A percentile compares a stretch with the other conserved stretches of the same genome.
phyloP scores from a whole-genome alignment of 2,329 filamentous ascomycete genomes.

The Trichoderma sp. region DNA sequence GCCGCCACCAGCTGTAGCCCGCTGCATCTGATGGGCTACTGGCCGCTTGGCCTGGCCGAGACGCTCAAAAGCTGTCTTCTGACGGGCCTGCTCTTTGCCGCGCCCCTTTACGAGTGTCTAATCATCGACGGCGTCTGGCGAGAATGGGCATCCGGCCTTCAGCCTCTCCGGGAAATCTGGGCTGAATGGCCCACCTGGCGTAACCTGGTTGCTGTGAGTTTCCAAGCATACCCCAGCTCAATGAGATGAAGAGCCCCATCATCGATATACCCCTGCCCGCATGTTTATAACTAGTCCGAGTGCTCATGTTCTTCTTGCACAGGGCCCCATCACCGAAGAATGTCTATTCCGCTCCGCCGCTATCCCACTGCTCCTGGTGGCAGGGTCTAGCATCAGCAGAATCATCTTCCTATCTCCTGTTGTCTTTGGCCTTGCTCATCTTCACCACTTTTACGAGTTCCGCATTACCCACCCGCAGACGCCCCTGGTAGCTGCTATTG shows the following conservation, averaged over 20 bases:
- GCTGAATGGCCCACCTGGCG: conserved; percentile 79
- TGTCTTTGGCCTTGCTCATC: conserved; percentile 88
- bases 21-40: conserved; percentile 73
- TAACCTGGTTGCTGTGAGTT: conserved; percentile 77
- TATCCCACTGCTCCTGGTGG: conserved; percentile 76
- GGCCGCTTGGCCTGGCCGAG: conserved; percentile 69
- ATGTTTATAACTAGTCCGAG: background rate
- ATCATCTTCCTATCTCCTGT: conserved; percentile 82
- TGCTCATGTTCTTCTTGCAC: background rate
- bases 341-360: conserved; percentile 87
- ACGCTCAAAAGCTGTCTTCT: conserved; percentile 63
- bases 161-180: conserved; percentile 57
- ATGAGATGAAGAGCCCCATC: background rate
- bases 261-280: background rate
- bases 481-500: conserved; percentile 58
- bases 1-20: conserved; percentile 42
- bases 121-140: conserved; percentile 70
- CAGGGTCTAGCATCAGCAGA: conserved; percentile 51
- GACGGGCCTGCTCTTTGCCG: conserved; percentile 75
- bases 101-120: conserved; percentile 77
- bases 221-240: background rate
- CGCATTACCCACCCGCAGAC: conserved; percentile 73
- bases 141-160: conserved; percentile 54
- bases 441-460: conserved; percentile 97
- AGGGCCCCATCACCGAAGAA: conserved; percentile 90